Evolutionary conservation across 208 protist species (phyloP).

Genomic region (Crithidia brevicula): DNA sequence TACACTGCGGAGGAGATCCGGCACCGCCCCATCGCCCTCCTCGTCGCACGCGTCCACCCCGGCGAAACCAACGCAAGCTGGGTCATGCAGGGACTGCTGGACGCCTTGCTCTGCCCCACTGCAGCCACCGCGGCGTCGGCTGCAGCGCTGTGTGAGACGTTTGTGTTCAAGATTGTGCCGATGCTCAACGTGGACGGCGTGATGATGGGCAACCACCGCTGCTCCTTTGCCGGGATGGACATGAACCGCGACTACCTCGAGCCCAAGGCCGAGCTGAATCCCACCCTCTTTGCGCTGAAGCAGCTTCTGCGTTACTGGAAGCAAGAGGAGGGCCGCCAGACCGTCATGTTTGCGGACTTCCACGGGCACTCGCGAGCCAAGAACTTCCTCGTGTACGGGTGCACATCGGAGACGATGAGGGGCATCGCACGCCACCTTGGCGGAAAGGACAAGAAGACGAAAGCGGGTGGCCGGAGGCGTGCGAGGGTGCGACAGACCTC

Average conservation of each 20-base stretch:
- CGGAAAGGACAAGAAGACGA: constrained; percentile 8
- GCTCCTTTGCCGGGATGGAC: constrained; percentile 93
- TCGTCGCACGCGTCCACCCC: constrained; percentile 97
- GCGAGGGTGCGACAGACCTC: constrained; percentile 10
- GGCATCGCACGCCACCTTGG: constrained; percentile 12
- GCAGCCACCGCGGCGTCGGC: constrained; percentile 11
- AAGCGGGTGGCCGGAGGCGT: constrained; percentile 1
- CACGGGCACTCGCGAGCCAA: constrained; percentile 96
- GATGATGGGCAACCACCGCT: constrained; percentile 97
- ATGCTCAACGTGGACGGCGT: constrained; percentile 99
- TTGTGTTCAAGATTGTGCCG: constrained; percentile 96
- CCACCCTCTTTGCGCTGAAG: constrained; percentile 87
- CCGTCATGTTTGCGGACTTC: constrained; percentile 93
- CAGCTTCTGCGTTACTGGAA: constrained; percentile 78
- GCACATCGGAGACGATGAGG: constrained; percentile 52
- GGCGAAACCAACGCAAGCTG: constrained; percentile 97
- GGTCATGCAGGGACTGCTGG: constrained; percentile 97
- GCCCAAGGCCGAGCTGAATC: constrained; percentile 70
- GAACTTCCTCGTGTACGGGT: constrained; percentile 97
- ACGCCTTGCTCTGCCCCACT: constrained; percentile 58
- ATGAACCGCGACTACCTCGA: constrained; percentile 95
- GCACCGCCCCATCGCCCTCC: constrained; percentile 73
- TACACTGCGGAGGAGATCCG: constrained; percentile 55
- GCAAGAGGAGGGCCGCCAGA: constrained; percentile 60
- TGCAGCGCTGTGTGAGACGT: constrained; percentile 57